A percentile compares a stretch with the other conserved stretches of the same genome.
phyloP scores from a whole-genome alignment of 768 basidiomycete species.

The Boletus fagicola region DNA sequence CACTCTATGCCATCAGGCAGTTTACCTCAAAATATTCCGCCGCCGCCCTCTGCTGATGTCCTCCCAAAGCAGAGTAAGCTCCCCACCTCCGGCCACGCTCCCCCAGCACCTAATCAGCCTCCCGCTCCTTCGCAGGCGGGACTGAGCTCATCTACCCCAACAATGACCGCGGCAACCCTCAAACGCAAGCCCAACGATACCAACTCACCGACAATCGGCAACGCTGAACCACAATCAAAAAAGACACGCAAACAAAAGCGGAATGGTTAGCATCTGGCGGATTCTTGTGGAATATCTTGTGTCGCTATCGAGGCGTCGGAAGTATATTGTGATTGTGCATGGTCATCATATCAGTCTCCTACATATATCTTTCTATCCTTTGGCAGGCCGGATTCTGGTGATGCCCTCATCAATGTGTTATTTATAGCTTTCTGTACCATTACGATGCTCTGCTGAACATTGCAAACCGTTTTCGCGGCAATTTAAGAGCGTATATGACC shows the following conservation, averaged over 20 bases:
- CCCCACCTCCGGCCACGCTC: slow-evolving; percentile 42
- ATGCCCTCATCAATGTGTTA: slow-evolving; percentile 30
- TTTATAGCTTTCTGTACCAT: slow-evolving; percentile 38
- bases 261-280: slow-evolving; percentile 43
- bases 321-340: slow-evolving; percentile 30
- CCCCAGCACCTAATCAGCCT: slow-evolving; percentile 41
- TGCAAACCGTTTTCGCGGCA: slow-evolving; percentile 16
- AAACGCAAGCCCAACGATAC: slow-evolving; percentile 53
- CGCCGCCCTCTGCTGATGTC: slow-evolving; percentile 48
- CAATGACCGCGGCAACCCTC: slow-evolving; percentile 46
- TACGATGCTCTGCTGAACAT: slow-evolving; percentile 25
- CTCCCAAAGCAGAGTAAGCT: slow-evolving; percentile 66
- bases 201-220: slow-evolving; percentile 51
- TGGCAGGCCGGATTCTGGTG: slow-evolving; percentile 31
- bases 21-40: slow-evolving; percentile 50
- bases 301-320: slow-evolving; percentile 31
- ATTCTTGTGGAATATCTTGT: slow-evolving; percentile 35
- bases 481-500: background rate
- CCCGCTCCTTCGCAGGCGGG: slow-evolving; percentile 41
- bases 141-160: slow-evolving; percentile 47
- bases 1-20: slow-evolving; percentile 41
- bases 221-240: slow-evolving; percentile 45
- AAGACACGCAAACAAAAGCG: slow-evolving; percentile 59
- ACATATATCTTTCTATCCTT: slow-evolving; percentile 31
- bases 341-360: slow-evolving; percentile 17